Evolutionary conservation across 169 alveolate species (phyloP), one percentile per base, ranked within the genome.

Genomic region (Cryptosporidium ubiquitum): DNA sequence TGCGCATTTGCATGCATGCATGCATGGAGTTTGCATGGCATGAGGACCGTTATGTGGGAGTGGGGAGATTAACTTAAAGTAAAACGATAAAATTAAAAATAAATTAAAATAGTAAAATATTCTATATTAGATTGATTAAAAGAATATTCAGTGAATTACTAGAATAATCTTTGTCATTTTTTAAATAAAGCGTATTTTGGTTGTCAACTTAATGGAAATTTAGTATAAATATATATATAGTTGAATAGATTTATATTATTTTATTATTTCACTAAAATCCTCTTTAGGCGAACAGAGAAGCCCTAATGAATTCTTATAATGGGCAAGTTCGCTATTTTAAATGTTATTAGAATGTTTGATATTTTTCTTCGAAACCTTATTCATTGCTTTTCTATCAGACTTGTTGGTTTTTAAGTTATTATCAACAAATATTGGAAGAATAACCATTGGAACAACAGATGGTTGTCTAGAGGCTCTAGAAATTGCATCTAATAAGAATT

Each of bases 381-480:
- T n/a, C 71, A 73, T 52, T 33, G 85, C 68, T 73, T 16, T 79
- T 40, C 51, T 79, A 20, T 61, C 79, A 20, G 75, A 61, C 61
- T 64, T 79, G 23, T 47, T 42, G 10, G 73, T 37, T 64, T 47
- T 79, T 20, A 26, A 29, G 66, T 64, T 79, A 31, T 58, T 64
- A 18, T 79, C 89, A 64, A 79, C 89, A 14, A 61, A 79, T 37
- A 79, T 79, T 18, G 89, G 89, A 35, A 79, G 55, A 33, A 79
- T 61, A 9, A 79, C 33, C 75, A 79, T 58, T 3, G 89, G 89
- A 61, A 64, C 75, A 10, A 64, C 75, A 14, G 89, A 58, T 44
- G 89, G 75, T 42, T 79, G 89, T 9, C 89, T 58, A 44, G 89
- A 58, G 23, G 79, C 89, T 31, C 68, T 79, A 14, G 89, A 61